A percentile compares a stretch with the other conserved stretches of the same genome.
Conservation (phyloP, 495 filamentous ascomycete genomes). For the Penicillium ochrochloron region DNA sequence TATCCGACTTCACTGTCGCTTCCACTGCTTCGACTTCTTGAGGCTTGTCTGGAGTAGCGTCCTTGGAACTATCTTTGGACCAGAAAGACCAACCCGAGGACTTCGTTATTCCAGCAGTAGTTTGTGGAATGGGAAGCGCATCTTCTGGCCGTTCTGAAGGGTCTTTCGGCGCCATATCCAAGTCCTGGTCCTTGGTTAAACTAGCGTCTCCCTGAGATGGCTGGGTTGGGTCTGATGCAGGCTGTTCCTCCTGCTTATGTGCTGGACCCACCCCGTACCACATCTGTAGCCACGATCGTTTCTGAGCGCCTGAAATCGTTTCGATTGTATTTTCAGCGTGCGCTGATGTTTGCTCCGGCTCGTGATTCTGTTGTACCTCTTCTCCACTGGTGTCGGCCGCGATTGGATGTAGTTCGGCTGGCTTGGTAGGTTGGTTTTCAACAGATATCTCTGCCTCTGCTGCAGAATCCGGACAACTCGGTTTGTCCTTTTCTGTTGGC, state of each 20-base stretch:
- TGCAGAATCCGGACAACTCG: conserved; percentile 13
- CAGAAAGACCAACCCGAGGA: conserved; percentile 86
- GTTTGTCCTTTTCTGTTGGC: conserved; percentile 16
- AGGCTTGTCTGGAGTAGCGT: conserved; percentile 36
- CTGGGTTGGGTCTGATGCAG: conserved; percentile 31
- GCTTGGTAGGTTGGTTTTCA: conserved; percentile 24
- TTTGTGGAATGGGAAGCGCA: conserved; percentile 41
- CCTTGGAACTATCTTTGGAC: conserved; percentile 67
- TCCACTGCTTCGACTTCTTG: conserved; percentile 62
- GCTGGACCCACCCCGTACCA: conserved; percentile 45
- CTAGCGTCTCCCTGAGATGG: conserved; percentile 14
- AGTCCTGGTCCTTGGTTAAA: conserved; percentile 25
- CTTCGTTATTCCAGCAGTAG: conserved; percentile 43
- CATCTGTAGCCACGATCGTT: conserved; percentile 55
- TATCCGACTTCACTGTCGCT: conserved; percentile 63
- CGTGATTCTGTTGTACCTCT: conserved; percentile 22
- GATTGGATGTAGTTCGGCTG: conserved; percentile 26
- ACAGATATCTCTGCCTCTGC: conserved; percentile 28
- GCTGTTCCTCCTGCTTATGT: conserved; percentile 35
- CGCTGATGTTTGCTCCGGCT: conserved; percentile 24
- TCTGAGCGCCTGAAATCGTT: conserved; percentile 31
- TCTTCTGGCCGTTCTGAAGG: conserved; percentile 27
- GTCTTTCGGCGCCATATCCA: conserved; percentile 29
- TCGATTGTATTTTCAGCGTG: conserved; percentile 29
- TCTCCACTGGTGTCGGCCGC: conserved; percentile 19